Conservation (phyloP, 148 eudicot genomes). For the Camellia lanceoleosa region DNA sequence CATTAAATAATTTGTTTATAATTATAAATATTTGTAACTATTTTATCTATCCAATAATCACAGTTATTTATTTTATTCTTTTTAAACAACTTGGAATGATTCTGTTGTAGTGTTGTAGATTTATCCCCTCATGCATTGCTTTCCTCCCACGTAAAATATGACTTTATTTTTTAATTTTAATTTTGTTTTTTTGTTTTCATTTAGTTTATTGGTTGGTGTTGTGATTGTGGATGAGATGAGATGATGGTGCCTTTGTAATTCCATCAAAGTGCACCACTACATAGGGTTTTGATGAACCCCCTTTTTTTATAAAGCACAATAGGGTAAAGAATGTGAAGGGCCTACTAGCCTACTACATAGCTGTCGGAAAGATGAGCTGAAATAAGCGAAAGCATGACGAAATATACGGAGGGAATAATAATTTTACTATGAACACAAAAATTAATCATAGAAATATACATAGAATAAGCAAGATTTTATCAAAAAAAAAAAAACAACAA, state of each 20-base stretch:
- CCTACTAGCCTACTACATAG: background rate
- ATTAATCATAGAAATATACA: too few species aligned
- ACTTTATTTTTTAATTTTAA: background rate
- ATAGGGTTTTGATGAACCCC: slow-evolving; percentile 7
- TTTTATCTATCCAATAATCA: background rate
- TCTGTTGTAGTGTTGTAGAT: slow-evolving; percentile 17
- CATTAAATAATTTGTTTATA: background rate
- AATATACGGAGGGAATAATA: background rate
- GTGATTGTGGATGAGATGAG: background rate
- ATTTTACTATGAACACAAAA: too few species aligned
- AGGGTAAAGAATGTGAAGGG: background rate
- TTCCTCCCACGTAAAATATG: slow-evolving; percentile 12
- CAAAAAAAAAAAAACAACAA: too few species aligned
- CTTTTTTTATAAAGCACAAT: background rate
- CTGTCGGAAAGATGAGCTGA: slow-evolving; percentile 25
- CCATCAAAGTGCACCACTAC: slow-evolving; percentile 28
- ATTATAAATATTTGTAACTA: background rate
- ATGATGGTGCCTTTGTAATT: background rate
- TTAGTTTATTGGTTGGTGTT: background rate
- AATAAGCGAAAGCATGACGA: slow-evolving; percentile 60
- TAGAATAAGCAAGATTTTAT: slow-evolving; percentile 15
- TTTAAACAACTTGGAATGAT: slow-evolving; percentile 26
- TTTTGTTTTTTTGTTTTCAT: background rate
- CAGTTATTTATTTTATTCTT: background rate
- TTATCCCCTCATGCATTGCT: slow-evolving; percentile 29